Evolutionary conservation across 2,329 filamentous ascomycete genomes (phyloP).

Genomic region (Aureobasidium melanogenum): DNA sequence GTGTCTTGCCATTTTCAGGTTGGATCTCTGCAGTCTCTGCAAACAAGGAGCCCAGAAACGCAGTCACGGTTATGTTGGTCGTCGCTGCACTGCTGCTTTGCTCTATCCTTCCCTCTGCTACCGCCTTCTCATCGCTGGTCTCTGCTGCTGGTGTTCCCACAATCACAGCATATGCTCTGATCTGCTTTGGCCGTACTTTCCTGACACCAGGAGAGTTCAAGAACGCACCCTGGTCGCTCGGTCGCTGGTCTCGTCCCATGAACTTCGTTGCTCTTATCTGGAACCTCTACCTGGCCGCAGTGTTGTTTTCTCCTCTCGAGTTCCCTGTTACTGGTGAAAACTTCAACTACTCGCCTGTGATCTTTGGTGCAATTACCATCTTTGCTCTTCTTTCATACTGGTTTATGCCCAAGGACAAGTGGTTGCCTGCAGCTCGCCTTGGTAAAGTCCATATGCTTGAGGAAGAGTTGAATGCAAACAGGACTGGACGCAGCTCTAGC

Average conservation of each 20-base stretch:
- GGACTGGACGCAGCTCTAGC: constrained; percentile 10
- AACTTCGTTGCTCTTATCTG: constrained; percentile 29
- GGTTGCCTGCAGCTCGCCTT: constrained; percentile 26
- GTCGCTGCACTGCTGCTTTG: constrained; percentile 48
- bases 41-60: constrained; percentile 50
- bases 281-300: constrained; percentile 30
- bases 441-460: constrained; percentile 25
- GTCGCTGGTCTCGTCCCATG: constrained; percentile 27
- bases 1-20: constrained; percentile 49
- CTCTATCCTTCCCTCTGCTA: constrained; percentile 48
- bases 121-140: constrained; percentile 31
- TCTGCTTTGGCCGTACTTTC: constrained; percentile 32
- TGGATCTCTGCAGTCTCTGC: constrained; percentile 48
- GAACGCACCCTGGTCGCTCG: constrained; percentile 29
- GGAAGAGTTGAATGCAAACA: constrained; percentile 15
- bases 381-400: constrained; percentile 29
- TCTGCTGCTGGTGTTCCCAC: constrained; percentile 32
- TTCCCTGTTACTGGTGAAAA: constrained; percentile 27
- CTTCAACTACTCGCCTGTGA: constrained; percentile 31
- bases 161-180: constrained; percentile 35
- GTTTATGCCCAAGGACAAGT: constrained; percentile 28
- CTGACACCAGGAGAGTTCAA: constrained; percentile 30
- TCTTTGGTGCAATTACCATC: constrained; percentile 31
- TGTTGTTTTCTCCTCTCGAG: constrained; percentile 30
- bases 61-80: constrained; percentile 49